Evolutionary conservation across 2,329 filamentous ascomycete species (phyloP).

Genomic region (Parastagonospora nodorum): DNA sequence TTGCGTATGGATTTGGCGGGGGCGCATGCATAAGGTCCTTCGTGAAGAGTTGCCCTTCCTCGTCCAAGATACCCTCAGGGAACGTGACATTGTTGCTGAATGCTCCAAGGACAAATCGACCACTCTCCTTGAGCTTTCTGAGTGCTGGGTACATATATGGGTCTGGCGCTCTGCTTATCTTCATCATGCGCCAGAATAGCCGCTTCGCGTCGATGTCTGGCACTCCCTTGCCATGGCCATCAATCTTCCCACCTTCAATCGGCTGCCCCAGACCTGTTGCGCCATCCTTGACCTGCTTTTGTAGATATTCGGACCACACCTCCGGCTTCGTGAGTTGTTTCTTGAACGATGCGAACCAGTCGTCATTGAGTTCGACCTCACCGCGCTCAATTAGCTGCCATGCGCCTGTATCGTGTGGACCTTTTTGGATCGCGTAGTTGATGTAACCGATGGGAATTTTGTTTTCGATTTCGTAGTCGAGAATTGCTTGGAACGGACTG

Average conservation of each 20-base stretch:
- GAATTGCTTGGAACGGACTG: conserved; percentile 90
- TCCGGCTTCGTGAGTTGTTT: conserved; percentile 69
- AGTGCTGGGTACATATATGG: conserved; percentile 89
- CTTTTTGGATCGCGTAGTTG: conserved; percentile 84
- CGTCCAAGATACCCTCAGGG: conserved; percentile 72
- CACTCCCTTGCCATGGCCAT: conserved; percentile 46
- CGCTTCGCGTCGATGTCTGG: conserved; percentile 76
- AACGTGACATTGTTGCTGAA: conserved; percentile 91
- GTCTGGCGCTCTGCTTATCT: conserved; percentile 68
- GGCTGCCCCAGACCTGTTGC: conserved; percentile 37
- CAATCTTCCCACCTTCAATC: conserved; percentile 51
- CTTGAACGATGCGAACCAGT: conserved; percentile 79
- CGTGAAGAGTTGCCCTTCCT: conserved; percentile 52
- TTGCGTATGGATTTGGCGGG: conserved; percentile 25
- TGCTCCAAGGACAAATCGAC: conserved; percentile 65
- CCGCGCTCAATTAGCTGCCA: conserved; percentile 92
- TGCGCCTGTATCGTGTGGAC: conserved; percentile 72
- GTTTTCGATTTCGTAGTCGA: conserved; percentile 81
- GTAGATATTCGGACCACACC: conserved; percentile 70
- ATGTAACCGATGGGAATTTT: conserved; percentile 86
- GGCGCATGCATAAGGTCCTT: conserved; percentile 38
- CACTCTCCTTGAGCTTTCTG: conserved; percentile 62
- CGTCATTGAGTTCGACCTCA: conserved; percentile 73
- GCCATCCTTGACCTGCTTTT: conserved; percentile 28
- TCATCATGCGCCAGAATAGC: conserved; percentile 96